These are phyloP conservation scores for Colletotrichum theobromicola DNA, from an alignment of 2,329 filamentous ascomycete genomes.

Conservation along the genomic window DNA sequence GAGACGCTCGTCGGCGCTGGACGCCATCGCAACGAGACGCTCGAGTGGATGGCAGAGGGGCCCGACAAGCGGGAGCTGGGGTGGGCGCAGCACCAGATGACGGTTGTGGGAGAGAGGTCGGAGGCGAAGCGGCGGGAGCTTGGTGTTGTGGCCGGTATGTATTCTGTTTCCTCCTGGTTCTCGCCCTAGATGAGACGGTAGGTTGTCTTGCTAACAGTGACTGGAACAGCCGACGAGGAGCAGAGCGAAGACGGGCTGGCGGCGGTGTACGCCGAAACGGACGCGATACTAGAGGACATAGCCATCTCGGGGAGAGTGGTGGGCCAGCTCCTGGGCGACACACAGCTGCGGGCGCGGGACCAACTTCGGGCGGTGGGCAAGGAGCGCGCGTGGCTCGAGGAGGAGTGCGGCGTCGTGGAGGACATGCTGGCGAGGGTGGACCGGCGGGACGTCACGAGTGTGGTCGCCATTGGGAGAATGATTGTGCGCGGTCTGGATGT, in stretches of 20 bases:
- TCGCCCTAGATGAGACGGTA: neutral
- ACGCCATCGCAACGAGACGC: neutral
- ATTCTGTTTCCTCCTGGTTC: neutral
- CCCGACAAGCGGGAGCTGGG: neutral
- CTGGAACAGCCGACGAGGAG: neutral
- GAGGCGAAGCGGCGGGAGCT: neutral
- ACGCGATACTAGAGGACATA: neutral
- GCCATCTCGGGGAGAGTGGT: neutral
- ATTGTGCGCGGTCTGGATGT: neutral
- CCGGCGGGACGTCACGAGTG: neutral
- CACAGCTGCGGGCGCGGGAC: neutral
- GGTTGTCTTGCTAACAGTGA: neutral
- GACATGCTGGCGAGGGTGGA: neutral
- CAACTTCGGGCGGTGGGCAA: neutral
- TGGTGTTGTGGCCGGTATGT: neutral
- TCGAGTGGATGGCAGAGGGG: neutral
- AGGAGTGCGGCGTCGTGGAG: neutral
- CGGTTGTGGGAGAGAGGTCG: neutral
- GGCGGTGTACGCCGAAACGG: neutral
- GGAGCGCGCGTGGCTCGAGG: neutral
- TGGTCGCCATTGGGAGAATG: neutral
- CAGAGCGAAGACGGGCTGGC: neutral
- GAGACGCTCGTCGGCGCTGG: neutral
- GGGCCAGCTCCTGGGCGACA: neutral
- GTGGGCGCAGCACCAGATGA: neutral